Base-by-base conservation (phyloP, 1,284 basidiomycete species). In the Lentinus polychrous region DNA sequence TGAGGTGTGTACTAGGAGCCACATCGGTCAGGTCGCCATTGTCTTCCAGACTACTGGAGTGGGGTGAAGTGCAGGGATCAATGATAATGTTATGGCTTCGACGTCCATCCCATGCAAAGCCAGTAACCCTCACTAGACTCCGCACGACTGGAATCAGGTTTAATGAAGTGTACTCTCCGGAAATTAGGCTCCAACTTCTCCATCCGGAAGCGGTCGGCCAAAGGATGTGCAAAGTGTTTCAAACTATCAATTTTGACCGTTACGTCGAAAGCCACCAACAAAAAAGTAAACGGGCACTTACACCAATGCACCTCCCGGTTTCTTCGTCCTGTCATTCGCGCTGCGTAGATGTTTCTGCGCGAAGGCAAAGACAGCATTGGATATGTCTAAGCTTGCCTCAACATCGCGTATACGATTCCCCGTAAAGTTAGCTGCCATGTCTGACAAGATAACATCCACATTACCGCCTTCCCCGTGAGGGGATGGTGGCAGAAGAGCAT, bases 101-200 rank as follows among this genome's bases (percentile, higher is more conserved):
- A 67, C 48, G 69, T 74, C 70, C 73, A 85, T 3, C 81, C 83
- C 49, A 75, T 69, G 58, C 87, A 90, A 2, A 91, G 63, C 69
- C 81, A 89, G 61, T 87, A 91, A 0, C 74, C 78, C 59, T 91
- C 87, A n/a, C 74, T 72, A 1, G 86, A 89, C 43, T 79, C 79
- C 0, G 74, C 56, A 7, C 87, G 76, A 52, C 86, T 89, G 0
- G 87, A 73, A 3, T 71, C 63, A 0, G 87, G 87, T 57, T 90
- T 90, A 52, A 79, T 64, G 56, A 70, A 79, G 15, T 69, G 64
- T 0, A 89, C 81, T 7, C 68, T 57, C 27, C 71, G 61, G 59
- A 91, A 91, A 53, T 74, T 67, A 0, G 76, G 76, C n/a, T 71
- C 64, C 0, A 90, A 69, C 6, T 64, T 55, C 31, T 72, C 58